Percentiles rank a stretch among this genome's conserved stretches.
These are phyloP conservation scores for Borealophlyctis nickersoniae DNA, from an alignment of 192 early-diverging fungal genomes.

Conservation along the genomic window DNA sequence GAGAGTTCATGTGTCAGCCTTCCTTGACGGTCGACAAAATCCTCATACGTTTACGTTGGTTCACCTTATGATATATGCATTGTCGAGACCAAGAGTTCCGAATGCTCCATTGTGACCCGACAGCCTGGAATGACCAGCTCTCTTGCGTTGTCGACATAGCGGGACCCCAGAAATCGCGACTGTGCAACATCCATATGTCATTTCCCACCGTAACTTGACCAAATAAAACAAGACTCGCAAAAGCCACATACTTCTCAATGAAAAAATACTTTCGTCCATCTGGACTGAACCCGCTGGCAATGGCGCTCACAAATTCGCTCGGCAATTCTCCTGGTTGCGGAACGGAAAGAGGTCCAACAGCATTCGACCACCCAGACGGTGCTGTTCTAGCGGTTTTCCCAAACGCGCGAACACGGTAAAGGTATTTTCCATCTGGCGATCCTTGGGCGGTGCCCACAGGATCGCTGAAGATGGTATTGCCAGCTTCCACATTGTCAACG, in stretches of 20 bases:
- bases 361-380: neutral
- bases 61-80: neutral
- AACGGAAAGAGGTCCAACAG: neutral
- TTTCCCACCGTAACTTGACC: neutral
- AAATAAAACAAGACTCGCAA: neutral
- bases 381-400: neutral
- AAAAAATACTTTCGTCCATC: neutral
- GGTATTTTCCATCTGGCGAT: neutral
- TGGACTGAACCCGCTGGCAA: neutral
- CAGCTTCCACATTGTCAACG: neutral
- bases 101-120: neutral
- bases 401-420: constrained; percentile 11
- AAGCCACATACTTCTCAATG: neutral
- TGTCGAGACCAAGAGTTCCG: neutral
- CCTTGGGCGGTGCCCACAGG: neutral
- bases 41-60: neutral
- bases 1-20: neutral
- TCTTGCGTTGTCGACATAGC: neutral
- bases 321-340: neutral
- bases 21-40: neutral
- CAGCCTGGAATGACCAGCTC: neutral
- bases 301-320: neutral
- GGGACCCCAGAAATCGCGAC: neutral
- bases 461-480: constrained; percentile 1
- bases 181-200: neutral